Evolutionary conservation across 1,284 basidiomycete genomes (phyloP).

Genomic region (Sparassis latifolia): DNA sequence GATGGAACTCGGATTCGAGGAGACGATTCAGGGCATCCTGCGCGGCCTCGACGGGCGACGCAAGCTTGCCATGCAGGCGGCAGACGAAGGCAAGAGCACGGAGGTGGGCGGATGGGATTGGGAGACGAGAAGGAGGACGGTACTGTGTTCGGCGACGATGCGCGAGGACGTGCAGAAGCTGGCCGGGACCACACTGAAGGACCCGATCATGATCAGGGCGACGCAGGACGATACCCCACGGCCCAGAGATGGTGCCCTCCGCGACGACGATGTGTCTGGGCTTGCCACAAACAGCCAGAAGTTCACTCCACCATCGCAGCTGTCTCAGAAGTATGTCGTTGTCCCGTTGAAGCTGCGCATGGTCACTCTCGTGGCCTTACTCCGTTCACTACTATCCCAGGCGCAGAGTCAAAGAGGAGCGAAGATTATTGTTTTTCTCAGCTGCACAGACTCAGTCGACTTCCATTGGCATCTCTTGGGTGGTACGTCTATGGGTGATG

Average conservation of each 20-base stretch:
- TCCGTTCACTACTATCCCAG: slow-evolving; percentile 70
- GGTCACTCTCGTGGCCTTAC: slow-evolving; percentile 83
- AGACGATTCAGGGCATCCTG: slow-evolving; percentile 74
- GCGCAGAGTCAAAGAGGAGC: slow-evolving; percentile 42
- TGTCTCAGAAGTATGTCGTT: slow-evolving; percentile 91
- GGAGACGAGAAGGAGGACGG: slow-evolving; percentile 68
- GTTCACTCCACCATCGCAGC: slow-evolving; percentile 92
- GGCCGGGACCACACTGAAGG: slow-evolving; percentile 73
- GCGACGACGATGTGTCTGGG: slow-evolving; percentile 3
- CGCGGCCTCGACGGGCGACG: slow-evolving; percentile 77
- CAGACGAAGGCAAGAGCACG: slow-evolving; percentile 60
- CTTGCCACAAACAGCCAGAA: slow-evolving; percentile 36
- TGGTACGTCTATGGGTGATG: slow-evolving; percentile 64
- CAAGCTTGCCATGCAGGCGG: slow-evolving; percentile 67
- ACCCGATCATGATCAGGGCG: slow-evolving; percentile 72
- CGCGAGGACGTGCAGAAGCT: slow-evolving; percentile 92
- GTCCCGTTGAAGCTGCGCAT: slow-evolving; percentile 90
- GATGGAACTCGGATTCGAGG: slow-evolving; percentile 67
- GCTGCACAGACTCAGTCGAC: slow-evolving; percentile 96
- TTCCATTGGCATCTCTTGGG: slow-evolving; percentile 93
- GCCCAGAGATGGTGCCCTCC: slow-evolving; percentile 2
- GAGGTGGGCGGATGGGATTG: slow-evolving; percentile 88
- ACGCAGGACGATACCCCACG: slow-evolving; percentile 39
- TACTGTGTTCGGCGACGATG: slow-evolving; percentile 96
- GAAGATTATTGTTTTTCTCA: slow-evolving; percentile 92